Evolutionary conservation across 2,329 filamentous ascomycete genomes (phyloP), one percentile per base, ranked within the genome.

Genomic region (Beauveria asiatica): DNA sequence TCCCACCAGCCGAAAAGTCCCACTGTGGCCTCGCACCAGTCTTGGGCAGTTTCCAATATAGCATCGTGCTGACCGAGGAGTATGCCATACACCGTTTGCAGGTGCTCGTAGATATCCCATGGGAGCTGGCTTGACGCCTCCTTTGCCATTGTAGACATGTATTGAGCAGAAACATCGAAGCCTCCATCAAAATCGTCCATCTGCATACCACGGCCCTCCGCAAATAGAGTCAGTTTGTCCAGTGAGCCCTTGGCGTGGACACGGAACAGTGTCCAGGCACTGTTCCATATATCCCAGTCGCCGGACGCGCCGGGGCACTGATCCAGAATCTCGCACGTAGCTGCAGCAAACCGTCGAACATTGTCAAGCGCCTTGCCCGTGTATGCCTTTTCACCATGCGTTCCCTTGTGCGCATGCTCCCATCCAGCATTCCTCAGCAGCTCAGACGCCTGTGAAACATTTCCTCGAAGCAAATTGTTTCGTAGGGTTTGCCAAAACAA

Each of bases 1-100:
- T 96, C 88, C 92, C 92, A 96, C 93, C 93, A 97, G 6, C 89
- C 86, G 37, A 92, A 86, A 54, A 97, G 76, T 1, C 87, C 89
- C 62, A 97, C 76, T 0, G 87, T 89, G 0, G 91, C 92, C 75
- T 97, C 93, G 56, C 93, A 85, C 93, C 93, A 97, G 72, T 97
- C 92, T 68, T 93, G 86, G 1, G 92, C 84, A 49, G 86, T 84
- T 51, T 86, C 83, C 62, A 95, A 77, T 57, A 97, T 90, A 21
- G 91, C 86, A 41, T 87, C 83, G 10, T 85, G 80, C 64, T 88
- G 84, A 41, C 93, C 92, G 5, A 94, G 80, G 1, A 95, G 76
- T 62, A 96, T 87, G 39, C 87, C 86, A 70, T 96, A 97, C 6
- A 97, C 75, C 13, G 85, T 85, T 65, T 88, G 84, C 57, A 97